Evolutionary conservation across 192 early-diverging fungal genomes (phyloP).

Genomic region (Pilaira anomala): DNA sequence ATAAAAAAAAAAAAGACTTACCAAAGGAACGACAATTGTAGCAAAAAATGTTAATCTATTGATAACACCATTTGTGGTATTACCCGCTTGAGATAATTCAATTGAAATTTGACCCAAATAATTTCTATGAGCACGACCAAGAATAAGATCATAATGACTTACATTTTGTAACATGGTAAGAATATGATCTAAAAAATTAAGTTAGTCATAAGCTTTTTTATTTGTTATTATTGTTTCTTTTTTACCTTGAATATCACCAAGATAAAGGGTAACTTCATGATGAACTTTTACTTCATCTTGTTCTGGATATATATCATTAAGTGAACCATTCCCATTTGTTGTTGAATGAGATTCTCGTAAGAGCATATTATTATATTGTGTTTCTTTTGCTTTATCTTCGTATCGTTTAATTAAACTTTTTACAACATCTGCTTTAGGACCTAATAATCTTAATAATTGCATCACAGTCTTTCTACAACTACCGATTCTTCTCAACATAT

Average conservation of each 20-base stretch:
- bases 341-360: background rate
- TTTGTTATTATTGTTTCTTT: too few relatives aligned
- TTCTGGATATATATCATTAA: too few relatives aligned
- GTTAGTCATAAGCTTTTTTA: too few relatives aligned
- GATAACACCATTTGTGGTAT: slow-evolving; percentile 84
- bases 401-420: slow-evolving; percentile 65
- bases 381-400: slow-evolving; percentile 33
- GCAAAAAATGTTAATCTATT: slow-evolving; percentile 85
- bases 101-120: slow-evolving; percentile 78
- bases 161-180: slow-evolving; percentile 66
- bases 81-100: slow-evolving; percentile 69
- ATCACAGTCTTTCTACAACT: slow-evolving; percentile 72
- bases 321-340: too few relatives aligned
- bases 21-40: slow-evolving; percentile 67
- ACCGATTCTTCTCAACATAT: slow-evolving; percentile 76
- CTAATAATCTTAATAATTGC: slow-evolving; percentile 59
- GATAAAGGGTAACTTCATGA: slow-evolving; percentile 67
- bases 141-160: slow-evolving; percentile 68
- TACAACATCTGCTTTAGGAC: slow-evolving; percentile 68
- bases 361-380: background rate
- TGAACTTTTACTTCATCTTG: slow-evolving; percentile 28
- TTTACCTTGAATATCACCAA: slow-evolving; percentile 74
- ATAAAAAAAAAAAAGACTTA: slow-evolving; percentile 29
- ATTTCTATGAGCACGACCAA: slow-evolving; percentile 72
- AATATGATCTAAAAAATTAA: slow-evolving; percentile 52